Evolutionary conservation across 495 filamentous ascomycete species (phyloP), one percentile per base, ranked within the genome.

Genomic region (Jackrogersella multiformis): DNA sequence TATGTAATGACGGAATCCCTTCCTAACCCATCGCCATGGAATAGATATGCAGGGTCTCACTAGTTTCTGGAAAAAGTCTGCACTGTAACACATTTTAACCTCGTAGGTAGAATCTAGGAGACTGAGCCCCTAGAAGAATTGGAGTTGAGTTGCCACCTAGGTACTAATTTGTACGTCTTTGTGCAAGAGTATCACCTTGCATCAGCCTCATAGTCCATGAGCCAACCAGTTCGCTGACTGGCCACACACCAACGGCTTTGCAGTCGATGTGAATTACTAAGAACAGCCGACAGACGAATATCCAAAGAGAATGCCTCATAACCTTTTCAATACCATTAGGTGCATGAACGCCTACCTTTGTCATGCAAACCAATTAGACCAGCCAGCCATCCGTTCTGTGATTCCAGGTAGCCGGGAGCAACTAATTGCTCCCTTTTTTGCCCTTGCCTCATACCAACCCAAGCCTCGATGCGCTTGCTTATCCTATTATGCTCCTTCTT

Each of bases 301-400:
- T 56, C 24, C 52, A n/a, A 5, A 15, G 41, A 32, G 13, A 56
- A 56, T 56, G 51, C 39, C 49, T 56, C 12, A 46, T 49, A 45
- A 45, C 30, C 35, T 36, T n/a, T 20, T 26, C 24, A 35, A 30
- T 5, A 30, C 7, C 28, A 39, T 34, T 24, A 24, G 32, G 24
- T 64, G 52, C 61, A 56, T 56, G 52, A 53, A 45, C 54, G 62
- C 53, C 62, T 20, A 20, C 36, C 24, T 41, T 41, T 49, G 34
- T 34, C 62, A 65, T 56, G 62, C 62, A 58, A 41, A 30, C 53
- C 44, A 57, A 65, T 57, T 23, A 65, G 45, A 58, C 16, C 26
- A 34, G 53, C 46, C 54, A 35, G 53, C 46, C 54, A 35, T 39
- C 53, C 20, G 54, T 53, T 42, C 62, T 38, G 54, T 65, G 39